Conservation (phyloP, 2,329 filamentous ascomycete species). For the Colletotrichum theobromicola region DNA sequence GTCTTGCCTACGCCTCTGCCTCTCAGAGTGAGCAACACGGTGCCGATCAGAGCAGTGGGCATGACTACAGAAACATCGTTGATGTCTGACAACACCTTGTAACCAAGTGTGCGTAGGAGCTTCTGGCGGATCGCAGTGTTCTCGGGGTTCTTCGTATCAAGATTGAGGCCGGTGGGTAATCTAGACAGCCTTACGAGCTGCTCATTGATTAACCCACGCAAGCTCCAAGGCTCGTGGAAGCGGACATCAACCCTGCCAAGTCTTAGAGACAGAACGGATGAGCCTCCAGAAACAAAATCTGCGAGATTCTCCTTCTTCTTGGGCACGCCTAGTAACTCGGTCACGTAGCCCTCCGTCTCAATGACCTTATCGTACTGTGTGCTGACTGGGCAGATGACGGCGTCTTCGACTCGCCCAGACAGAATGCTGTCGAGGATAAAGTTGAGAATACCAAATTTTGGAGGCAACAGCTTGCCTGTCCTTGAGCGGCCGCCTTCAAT, state of each 20-base stretch:
- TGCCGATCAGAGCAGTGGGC: constrained; percentile 96
- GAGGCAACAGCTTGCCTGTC: constrained; percentile 90
- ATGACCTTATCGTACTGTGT: constrained; percentile 99
- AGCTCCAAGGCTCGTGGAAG: constrained; percentile 95
- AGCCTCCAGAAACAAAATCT: constrained; percentile 84
- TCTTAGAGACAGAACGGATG: constrained; percentile 86
- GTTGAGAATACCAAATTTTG: constrained; percentile 93
- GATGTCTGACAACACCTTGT: constrained; percentile 91
- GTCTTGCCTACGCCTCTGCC: constrained; percentile 89
- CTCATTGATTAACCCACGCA: constrained; percentile 80
- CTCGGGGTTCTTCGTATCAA: constrained; percentile 52
- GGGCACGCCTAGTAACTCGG: constrained; percentile 88
- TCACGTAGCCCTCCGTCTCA: constrained; percentile 96
- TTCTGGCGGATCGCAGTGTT: constrained; percentile 67
- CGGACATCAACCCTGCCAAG: constrained; percentile 92
- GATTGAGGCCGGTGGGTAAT: constrained; percentile 51
- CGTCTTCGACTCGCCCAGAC: constrained; percentile 86
- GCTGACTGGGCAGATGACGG: constrained; percentile 92
- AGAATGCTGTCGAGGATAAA: constrained; percentile 92
- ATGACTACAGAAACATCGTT: constrained; percentile 97
- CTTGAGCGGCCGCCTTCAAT: constrained; percentile 93
- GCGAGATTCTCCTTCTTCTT: constrained; percentile 95
- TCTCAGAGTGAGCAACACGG: constrained; percentile 86
- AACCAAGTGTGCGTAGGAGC: constrained; percentile 85
- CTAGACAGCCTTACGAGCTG: constrained; percentile 68